Percentiles rank a stretch among this genome's conserved stretches.
phyloP scores from a whole-genome alignment of 495 filamentous ascomycete species.

The Hypoxylon cercidicola region DNA sequence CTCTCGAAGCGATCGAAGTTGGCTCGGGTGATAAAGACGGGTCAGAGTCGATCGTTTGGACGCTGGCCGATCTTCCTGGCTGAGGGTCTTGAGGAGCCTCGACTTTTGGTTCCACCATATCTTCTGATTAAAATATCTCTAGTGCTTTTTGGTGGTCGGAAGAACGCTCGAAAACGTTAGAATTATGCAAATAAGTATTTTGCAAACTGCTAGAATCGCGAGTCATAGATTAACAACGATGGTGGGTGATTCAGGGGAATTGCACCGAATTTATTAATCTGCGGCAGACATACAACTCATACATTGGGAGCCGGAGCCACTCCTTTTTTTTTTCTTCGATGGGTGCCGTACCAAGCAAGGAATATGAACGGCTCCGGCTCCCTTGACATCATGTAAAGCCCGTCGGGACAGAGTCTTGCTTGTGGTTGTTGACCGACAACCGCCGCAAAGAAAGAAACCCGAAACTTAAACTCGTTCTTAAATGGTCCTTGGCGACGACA shows the following conservation, averaged over 20 bases:
- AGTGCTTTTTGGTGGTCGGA: not conserved
- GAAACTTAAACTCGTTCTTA: slow-evolving; percentile 10
- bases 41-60: slow-evolving; percentile 8
- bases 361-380: slow-evolving; percentile 16
- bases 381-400: slow-evolving; percentile 11
- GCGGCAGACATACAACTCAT: slow-evolving; percentile 14
- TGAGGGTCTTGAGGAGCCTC: slow-evolving; percentile 13
- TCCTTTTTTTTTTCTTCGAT: not conserved
- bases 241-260: slow-evolving; percentile 4
- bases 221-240: slow-evolving; percentile 8
- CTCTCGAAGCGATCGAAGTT: slow-evolving; percentile 35
- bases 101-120: slow-evolving; percentile 25
- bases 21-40: slow-evolving; percentile 10
- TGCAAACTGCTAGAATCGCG: slow-evolving; percentile 1
- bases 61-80: slow-evolving; percentile 15
- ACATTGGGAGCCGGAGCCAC: slow-evolving; percentile 22
- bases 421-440: slow-evolving; percentile 29
- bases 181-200: slow-evolving; percentile 1
- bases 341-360: slow-evolving; percentile 5
- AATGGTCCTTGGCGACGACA: slow-evolving; percentile 31
- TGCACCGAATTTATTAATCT: slow-evolving; percentile 31
- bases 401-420: not conserved
- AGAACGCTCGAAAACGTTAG: not conserved
- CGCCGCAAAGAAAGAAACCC: slow-evolving; percentile 25
- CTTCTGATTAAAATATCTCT: not conserved